Base-by-base conservation (phyloP, 2,329 filamentous ascomycete species). In the Ophiognomonia clavigignenti-juglandacearum region DNA sequence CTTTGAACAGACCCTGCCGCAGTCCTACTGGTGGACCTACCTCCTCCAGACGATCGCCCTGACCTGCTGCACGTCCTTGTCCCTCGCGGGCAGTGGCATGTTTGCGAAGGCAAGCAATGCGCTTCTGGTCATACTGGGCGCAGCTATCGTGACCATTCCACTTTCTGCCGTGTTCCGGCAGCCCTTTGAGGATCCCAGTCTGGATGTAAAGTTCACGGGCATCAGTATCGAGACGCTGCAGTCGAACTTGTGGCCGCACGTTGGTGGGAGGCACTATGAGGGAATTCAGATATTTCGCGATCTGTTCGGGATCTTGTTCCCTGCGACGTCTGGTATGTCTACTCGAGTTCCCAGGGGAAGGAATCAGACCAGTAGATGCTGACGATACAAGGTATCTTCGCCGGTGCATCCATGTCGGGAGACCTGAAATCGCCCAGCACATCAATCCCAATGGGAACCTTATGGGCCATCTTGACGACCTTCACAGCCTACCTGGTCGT, bases 331-430 rank as follows among this genome's bases (percentile, higher is more conserved):
- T 5, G 45, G 45, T 48, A 16, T 7, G 20, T 39, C n/a, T n/a
- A n/a, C 6, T n/a, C 6, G 6, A 19, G 3, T 6, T 5, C 5
- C 20, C 7, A 10, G 6, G 13, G 6, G 14, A 11, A 11, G n/a
- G 8, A n/a, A 4, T 35, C 9, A 9, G 6, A 26, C 24, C 24
- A 22, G 5, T 2, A 38, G 29, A 18, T 80, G 79, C 22, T 78
- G 80, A 57, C 75, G 77, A 70, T 74, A 62, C 56, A 69, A 48
- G 75, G 77, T 20, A 82, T 79, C 52, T 78, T 80, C 61, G 75
- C 81, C 50, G 90, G 90, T 16, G 89, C 89, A 6, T 92, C 87
- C 56, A 95, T 95, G 89, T 95, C 88, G 7, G 89, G 89, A 16
- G 88, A 95, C 61, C 66, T 95, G 41, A 85, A 79, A 52, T 84